Conservation (phyloP, 768 basidiomycete genomes). For the Podaxis pistillaris region DNA sequence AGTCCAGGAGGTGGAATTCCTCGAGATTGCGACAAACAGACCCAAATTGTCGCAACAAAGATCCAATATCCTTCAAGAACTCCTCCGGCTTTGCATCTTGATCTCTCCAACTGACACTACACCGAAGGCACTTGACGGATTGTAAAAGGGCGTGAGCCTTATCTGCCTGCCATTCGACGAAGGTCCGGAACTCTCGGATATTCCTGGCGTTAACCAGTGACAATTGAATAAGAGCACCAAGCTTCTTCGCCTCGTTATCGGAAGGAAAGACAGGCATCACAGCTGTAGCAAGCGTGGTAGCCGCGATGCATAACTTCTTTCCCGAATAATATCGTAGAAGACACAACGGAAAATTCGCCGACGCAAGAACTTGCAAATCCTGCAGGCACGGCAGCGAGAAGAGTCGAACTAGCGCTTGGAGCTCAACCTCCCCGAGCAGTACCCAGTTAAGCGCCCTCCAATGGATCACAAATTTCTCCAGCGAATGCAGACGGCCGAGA, state of each 20-base stretch:
- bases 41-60: constrained; percentile 33
- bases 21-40: background rate
- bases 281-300: constrained; percentile 3
- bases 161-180: constrained; percentile 7
- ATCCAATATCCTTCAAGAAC: constrained; percentile 51
- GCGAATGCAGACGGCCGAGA: constrained; percentile 2
- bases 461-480: constrained; percentile 10
- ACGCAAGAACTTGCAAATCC: constrained; percentile 3
- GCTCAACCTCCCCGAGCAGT: background rate
- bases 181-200: constrained; percentile 10
- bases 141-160: background rate
- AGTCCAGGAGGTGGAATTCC: constrained; percentile 7
- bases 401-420: constrained; percentile 4
- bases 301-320: constrained; percentile 2
- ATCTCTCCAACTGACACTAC: constrained; percentile 8
- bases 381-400: constrained; percentile 9
- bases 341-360: constrained; percentile 6
- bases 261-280: constrained; percentile 8
- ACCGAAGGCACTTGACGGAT: constrained; percentile 9
- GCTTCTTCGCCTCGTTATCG: background rate
- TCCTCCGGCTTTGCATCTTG: constrained; percentile 22
- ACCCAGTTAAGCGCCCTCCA: constrained; percentile 13
- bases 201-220: constrained; percentile 2
- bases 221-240: constrained; percentile 5
- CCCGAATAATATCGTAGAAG: constrained; percentile 6